Evolutionary conservation across 129 eudicot species (phyloP).

Genomic region (Flaveria bidentis): DNA sequence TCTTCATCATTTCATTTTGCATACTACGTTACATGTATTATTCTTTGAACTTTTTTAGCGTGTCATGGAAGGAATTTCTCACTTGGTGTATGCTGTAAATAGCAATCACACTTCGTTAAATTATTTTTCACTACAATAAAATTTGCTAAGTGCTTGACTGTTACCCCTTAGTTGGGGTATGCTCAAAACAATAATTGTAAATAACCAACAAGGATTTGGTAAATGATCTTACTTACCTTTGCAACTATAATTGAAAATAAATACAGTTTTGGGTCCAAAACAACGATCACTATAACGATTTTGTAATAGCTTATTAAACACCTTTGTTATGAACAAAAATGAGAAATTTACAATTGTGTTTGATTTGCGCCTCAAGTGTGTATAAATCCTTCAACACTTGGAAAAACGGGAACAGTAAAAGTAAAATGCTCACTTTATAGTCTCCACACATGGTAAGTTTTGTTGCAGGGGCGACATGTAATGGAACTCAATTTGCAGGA

Average conservation of each 20-base stretch:
- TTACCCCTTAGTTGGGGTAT: background rate
- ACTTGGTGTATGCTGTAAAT: background rate
- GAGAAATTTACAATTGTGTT: constrained; percentile 12
- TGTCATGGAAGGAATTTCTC: background rate
- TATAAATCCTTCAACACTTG: constrained; percentile 11
- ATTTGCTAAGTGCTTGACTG: constrained; percentile 1
- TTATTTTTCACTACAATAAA: background rate
- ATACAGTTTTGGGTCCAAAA: background rate
- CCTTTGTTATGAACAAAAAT: constrained; percentile 23
- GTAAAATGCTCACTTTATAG: constrained; percentile 26
- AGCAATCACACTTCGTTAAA: background rate
- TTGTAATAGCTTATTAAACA: constrained; percentile 4
- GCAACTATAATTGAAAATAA: constrained; percentile 15
- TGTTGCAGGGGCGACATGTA: constrained; percentile 43
- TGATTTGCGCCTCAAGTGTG: constrained; percentile 11
- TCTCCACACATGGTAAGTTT: constrained; percentile 32
- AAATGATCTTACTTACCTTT: constrained; percentile 11
- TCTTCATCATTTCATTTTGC: constrained; percentile 23
- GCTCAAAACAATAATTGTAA: background rate
- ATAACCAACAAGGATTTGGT: constrained; percentile 9
- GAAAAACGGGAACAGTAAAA: constrained; percentile 6
- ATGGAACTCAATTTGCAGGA: constrained; percentile 65
- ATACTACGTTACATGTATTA: constrained; percentile 1
- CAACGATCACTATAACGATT: constrained; percentile 8
- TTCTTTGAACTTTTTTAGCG: background rate